These are phyloP conservation scores for Starmerella bacillaris DNA, from an alignment of 805 yeast genomes.

Conservation along the genomic window DNA sequence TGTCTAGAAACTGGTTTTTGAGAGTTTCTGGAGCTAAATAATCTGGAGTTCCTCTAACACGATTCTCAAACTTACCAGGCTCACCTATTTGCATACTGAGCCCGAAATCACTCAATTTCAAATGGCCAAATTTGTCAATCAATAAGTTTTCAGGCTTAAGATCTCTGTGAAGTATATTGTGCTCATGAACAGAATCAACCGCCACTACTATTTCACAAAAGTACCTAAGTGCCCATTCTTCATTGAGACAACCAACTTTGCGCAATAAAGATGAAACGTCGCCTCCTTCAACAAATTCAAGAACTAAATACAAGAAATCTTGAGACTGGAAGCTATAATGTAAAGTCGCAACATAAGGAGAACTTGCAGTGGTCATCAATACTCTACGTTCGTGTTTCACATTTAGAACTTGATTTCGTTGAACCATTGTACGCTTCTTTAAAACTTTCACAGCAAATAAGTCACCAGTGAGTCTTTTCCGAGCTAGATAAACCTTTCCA, in stretches of 20 bases:
- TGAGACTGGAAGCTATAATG: conserved; percentile 76
- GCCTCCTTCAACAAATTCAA: conserved; percentile 95
- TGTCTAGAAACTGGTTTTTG: conserved; percentile 48
- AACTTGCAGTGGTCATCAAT: conserved; percentile 82
- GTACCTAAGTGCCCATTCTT: conserved; percentile 64
- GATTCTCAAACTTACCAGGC: neutral
- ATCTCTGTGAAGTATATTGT: conserved; percentile 88
- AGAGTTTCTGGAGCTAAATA: conserved; percentile 95
- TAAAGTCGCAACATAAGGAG: conserved; percentile 80
- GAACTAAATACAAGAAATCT: conserved; percentile 74
- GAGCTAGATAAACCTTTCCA: conserved; percentile 82
- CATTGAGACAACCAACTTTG: conserved; percentile 65
- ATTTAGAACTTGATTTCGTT: conserved; percentile 88
- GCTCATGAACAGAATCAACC: conserved; percentile 69
- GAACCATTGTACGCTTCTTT: conserved; percentile 87
- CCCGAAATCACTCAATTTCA: conserved; percentile 90
- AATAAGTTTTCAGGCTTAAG: conserved; percentile 85
- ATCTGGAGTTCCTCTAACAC: conserved; percentile 82
- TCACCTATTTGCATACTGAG: conserved; percentile 23
- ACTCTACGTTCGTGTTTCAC: conserved; percentile 91
- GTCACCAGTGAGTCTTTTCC: conserved; percentile 74
- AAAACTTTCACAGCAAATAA: conserved; percentile 86
- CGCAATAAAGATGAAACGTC: conserved; percentile 78
- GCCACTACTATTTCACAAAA: conserved; percentile 83
- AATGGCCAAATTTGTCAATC: conserved; percentile 72